Evolutionary conservation across 2,329 filamentous ascomycete genomes (phyloP).

Genomic region (Decorospora gaudefroyi): DNA sequence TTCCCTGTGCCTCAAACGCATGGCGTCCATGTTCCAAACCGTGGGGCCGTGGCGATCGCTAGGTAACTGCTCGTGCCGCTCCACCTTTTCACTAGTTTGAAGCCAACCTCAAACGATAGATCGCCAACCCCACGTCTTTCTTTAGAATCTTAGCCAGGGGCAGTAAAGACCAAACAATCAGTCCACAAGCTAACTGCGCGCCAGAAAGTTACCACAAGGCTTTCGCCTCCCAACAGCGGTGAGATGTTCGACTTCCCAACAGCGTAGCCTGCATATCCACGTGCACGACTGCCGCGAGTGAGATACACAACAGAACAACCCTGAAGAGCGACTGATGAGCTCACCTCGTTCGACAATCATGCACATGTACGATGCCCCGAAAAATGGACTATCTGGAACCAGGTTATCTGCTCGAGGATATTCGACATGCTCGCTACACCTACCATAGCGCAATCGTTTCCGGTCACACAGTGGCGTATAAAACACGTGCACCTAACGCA

Average conservation of each 20-base stretch:
- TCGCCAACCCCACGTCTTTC: slow-evolving; percentile 22
- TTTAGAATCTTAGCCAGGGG: slow-evolving; percentile 23
- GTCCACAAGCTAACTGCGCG: slow-evolving; percentile 4
- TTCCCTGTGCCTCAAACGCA: slow-evolving; percentile 14
- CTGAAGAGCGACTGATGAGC: background rate
- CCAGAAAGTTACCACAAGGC: slow-evolving; percentile 1
- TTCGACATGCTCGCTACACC: slow-evolving; percentile 18
- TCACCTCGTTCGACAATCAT: background rate
- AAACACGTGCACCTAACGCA: slow-evolving; percentile 19
- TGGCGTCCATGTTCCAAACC: slow-evolving; percentile 9
- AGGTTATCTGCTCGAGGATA: slow-evolving; percentile 5
- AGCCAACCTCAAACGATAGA: slow-evolving; percentile 21
- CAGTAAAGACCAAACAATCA: slow-evolving; percentile 2
- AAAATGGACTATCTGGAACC: background rate
- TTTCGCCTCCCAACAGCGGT: background rate
- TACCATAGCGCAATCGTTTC: slow-evolving; percentile 22
- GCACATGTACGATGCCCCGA: background rate
- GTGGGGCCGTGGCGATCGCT: slow-evolving; percentile 20
- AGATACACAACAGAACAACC: slow-evolving; percentile 5
- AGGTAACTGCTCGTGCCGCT: slow-evolving; percentile 12
- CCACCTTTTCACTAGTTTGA: slow-evolving; percentile 16
- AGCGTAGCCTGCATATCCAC: no score
- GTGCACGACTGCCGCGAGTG: background rate
- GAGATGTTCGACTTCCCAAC: no score
- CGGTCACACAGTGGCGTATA: slow-evolving; percentile 16